Evolutionary conservation across 257 asterid species (phyloP).

Genomic region (Coffea eugenioides): DNA sequence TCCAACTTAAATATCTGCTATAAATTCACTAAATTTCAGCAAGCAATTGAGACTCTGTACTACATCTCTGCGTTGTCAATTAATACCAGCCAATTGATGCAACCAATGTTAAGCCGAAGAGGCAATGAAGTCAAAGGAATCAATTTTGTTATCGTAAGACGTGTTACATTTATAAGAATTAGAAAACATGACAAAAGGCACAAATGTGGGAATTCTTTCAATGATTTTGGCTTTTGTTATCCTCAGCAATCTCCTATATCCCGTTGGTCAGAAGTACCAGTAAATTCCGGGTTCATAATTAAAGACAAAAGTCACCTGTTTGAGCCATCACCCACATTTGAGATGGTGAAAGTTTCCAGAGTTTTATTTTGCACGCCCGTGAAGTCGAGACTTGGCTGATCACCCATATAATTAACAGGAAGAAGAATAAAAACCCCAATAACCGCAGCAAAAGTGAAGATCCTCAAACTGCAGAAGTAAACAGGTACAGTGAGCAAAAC

Average conservation of each 20-base stretch:
- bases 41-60: not conserved
- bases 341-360: conserved; percentile 82
- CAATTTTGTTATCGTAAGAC: not conserved
- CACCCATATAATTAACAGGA: conserved; percentile 94
- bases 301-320: conserved; percentile 50
- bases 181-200: not conserved
- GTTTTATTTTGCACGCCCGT: conserved; percentile 73
- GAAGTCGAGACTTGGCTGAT: conserved; percentile 70
- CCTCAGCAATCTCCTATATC: not conserved
- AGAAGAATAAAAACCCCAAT: conserved; percentile 80
- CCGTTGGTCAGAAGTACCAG: not conserved
- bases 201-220: not conserved
- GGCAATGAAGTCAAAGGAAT: not conserved
- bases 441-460: conserved; percentile 69
- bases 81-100: not conserved
- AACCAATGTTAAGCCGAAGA: not conserved
- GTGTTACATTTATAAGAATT: too few relatives aligned
- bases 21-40: not conserved
- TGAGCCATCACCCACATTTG: conserved; percentile 93
- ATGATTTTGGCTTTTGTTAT: not conserved
- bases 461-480: conserved; percentile 61
- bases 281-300: not conserved
- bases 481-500: conserved; percentile 19
- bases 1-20: not conserved
- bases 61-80: not conserved